Evolutionary conservation across 2,329 filamentous ascomycete species (phyloP).

Genomic region (Botryotinia globosa): DNA sequence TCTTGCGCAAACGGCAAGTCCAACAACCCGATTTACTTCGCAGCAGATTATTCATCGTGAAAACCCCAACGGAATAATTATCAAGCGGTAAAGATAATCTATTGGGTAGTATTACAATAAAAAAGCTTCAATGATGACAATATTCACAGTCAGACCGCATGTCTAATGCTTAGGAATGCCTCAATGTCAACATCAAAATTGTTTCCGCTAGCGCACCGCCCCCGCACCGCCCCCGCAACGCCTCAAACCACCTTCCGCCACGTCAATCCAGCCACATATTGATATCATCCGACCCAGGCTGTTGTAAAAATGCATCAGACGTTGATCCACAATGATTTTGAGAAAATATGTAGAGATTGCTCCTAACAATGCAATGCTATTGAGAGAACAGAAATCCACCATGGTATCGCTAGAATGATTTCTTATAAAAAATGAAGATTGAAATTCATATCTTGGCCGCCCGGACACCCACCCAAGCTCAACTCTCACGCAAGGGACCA

Average conservation of each 20-base stretch:
- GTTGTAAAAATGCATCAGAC: not conserved
- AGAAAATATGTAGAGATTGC: not conserved
- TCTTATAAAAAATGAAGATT: not conserved
- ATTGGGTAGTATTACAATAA: not conserved
- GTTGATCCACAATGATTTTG: too few species aligned
- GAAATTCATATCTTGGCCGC: too few species aligned
- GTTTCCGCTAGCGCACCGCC: constrained; percentile 3
- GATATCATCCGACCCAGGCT: not conserved
- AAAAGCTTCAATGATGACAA: not conserved
- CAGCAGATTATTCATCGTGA: constrained; percentile 7
- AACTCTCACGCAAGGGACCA: not conserved
- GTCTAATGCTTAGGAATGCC: not conserved
- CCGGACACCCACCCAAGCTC: not conserved
- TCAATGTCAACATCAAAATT: not conserved
- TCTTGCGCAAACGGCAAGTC: constrained; percentile 55
- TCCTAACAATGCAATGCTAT: not conserved
- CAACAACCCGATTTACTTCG: constrained; percentile 25
- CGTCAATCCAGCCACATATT: not conserved
- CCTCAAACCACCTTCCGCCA: not conserved
- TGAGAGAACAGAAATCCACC: not conserved
- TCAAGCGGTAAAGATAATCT: too few species aligned
- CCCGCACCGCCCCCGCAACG: constrained; percentile 7
- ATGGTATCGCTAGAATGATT: not conserved
- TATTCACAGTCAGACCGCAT: not conserved
- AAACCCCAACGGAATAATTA: not conserved